Percentiles rank a stretch among this genome's conserved stretches.
phyloP scores from a whole-genome alignment of 345 rosid genomes.

The Salix udensis region DNA sequence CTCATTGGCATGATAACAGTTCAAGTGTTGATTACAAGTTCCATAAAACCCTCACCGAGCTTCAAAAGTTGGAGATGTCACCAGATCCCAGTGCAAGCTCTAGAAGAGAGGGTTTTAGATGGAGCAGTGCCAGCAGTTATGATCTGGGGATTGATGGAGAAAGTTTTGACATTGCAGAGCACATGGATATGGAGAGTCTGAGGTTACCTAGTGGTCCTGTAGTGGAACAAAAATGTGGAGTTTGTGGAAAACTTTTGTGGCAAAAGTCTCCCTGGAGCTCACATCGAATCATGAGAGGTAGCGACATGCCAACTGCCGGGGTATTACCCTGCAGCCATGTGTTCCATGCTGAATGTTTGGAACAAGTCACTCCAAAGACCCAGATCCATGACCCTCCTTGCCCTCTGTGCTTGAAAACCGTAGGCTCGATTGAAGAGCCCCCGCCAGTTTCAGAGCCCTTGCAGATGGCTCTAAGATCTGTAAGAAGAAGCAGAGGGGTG shows the following conservation, averaged over 20 bases:
- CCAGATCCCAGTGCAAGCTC: constrained; percentile 59
- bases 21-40: constrained; percentile 38
- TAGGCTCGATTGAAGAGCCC: constrained; percentile 44
- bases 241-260: constrained; percentile 60
- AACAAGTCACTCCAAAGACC: constrained; percentile 60
- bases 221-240: constrained; percentile 56
- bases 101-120: constrained; percentile 70
- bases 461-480: constrained; percentile 59
- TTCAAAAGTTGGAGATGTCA: constrained; percentile 46
- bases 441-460: constrained; percentile 53
- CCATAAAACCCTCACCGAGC: constrained; percentile 45
- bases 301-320: constrained; percentile 77
- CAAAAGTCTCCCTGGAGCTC: constrained; percentile 92
- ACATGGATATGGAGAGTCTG: constrained; percentile 33
- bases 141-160: constrained; percentile 60
- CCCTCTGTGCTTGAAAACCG: constrained; percentile 56
- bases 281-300: constrained; percentile 57
- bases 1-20: constrained; percentile 42
- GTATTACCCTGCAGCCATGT: constrained; percentile 79
- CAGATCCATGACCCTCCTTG: constrained; percentile 73
- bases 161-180: constrained; percentile 41
- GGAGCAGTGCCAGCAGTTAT: constrained; percentile 67
- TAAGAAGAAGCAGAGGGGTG: constrained; percentile 51
- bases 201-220: constrained; percentile 28
- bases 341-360: constrained; percentile 91